Base-by-base conservation (phyloP, 2,329 filamentous ascomycete genomes). In the Waltergamsia citrina region DNA sequence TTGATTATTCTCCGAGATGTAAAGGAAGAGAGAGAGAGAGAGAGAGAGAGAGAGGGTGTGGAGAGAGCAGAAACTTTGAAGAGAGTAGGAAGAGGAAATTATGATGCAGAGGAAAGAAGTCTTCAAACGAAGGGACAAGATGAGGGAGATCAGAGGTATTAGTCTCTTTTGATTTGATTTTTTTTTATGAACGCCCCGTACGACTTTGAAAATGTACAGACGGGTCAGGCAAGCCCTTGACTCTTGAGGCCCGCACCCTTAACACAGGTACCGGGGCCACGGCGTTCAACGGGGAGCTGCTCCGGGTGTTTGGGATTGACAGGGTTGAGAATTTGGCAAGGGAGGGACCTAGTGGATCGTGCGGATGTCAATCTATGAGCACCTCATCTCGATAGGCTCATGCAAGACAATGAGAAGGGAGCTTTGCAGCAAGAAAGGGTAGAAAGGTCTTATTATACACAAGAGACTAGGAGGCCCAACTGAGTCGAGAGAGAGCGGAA, bases 331-430 rank as follows among this genome's bases (percentile, higher is more conserved):
- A 29, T 29, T 29, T 29, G 26, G 30, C 33, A 35, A 29, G 33
- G 33, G 25, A n/a, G n/a, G 18, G 21, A 19, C 15, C 19, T 5
- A 14, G 19, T 29, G 19, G 27, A 29, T 29, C 26, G 14, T 21
- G 25, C 31, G 16, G 19, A 14, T 25, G 31, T n/a, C 22, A 16
- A 24, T 17, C 21, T 25, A 15, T n/a, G 14, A 28, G 28, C 17
- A 8, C 9, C 7, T 14, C 32, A 34, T 34, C 17, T 37, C 25
- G 32, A 42, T 40, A 35, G 23, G 24, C 22, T 11, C n/a, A 39
- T 41, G 39, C 26, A 36, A 39, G 37, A 35, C 35, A 36, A 23
- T 23, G 28, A 10, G 16, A 32, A 39, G 29, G 31, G 26, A 31
- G 16, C 16, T 9, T 19, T 31, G 10, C 12, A 31, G 27, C n/a